Conservation (phyloP, 1,139 yeast genomes). For the Suhomyces ambrosiae region DNA sequence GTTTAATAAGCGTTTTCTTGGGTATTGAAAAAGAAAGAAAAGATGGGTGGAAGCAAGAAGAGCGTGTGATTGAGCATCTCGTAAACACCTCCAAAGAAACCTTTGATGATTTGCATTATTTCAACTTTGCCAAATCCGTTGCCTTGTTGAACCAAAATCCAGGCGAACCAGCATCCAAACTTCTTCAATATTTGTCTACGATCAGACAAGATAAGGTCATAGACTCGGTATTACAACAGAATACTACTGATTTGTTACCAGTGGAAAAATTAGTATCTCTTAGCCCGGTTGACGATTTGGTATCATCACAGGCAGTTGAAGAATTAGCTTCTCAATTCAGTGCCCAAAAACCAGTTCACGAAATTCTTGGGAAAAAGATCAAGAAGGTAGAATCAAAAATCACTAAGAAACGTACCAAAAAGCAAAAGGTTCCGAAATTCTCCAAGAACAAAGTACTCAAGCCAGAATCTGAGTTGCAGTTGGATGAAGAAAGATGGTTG, state of each 20-base stretch:
- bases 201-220: constrained; percentile 38
- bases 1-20: constrained; percentile 44
- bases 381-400: constrained; percentile 18
- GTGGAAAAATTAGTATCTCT: constrained; percentile 37
- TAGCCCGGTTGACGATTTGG: constrained; percentile 30
- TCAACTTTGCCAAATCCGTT: constrained; percentile 47
- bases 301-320: constrained; percentile 13
- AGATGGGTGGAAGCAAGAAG: background rate
- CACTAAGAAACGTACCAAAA: constrained; percentile 28
- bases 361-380: constrained; percentile 21
- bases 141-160: constrained; percentile 46
- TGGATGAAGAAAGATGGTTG: constrained; percentile 79
- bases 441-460: constrained; percentile 39
- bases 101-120: constrained; percentile 25
- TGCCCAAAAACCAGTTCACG: constrained; percentile 3
- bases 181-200: constrained; percentile 35
- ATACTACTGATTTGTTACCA: constrained; percentile 30
- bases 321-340: background rate
- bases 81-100: constrained; percentile 18
- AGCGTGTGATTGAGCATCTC: constrained; percentile 6
- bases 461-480: constrained; percentile 31
- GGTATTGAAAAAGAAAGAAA: constrained; percentile 3
- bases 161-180: constrained; percentile 20
- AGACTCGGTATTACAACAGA: constrained; percentile 28
- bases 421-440: constrained; percentile 37